Percentiles rank a stretch among this genome's conserved stretches.
These are phyloP conservation scores for Alternaria burnsii DNA, from an alignment of 2,329 filamentous ascomycete species.

Conservation along the genomic window DNA sequence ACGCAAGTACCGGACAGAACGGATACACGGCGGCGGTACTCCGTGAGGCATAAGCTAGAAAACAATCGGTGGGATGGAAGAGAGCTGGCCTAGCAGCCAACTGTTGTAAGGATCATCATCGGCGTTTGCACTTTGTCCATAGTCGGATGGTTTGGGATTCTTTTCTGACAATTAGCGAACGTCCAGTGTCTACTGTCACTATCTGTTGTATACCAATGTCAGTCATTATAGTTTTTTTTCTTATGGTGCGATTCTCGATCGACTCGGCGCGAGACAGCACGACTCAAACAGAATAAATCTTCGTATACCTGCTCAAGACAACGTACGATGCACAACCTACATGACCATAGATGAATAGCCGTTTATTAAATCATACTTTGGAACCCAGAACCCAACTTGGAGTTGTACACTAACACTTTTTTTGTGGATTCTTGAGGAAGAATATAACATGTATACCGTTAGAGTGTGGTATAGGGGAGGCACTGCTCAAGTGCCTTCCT, in stretches of 20 bases:
- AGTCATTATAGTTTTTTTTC: not conserved
- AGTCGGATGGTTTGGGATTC: not conserved
- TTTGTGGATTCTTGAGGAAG: no score
- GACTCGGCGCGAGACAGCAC: not conserved
- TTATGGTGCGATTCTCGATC: not conserved
- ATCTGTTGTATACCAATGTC: not conserved
- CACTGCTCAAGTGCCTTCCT: no score
- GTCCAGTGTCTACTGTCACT: not conserved
- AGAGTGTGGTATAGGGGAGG: no score
- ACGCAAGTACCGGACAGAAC: not conserved
- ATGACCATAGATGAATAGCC: no score
- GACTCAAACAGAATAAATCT: not conserved
- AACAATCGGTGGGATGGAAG: not conserved
- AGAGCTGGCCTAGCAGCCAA: not conserved
- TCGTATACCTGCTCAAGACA: no score
- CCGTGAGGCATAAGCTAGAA: not conserved
- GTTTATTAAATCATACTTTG: no score
- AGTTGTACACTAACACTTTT: no score
- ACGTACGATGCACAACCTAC: no score
- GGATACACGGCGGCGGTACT: conserved; percentile 10
- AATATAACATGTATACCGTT: no score
- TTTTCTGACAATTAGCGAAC: not conserved
- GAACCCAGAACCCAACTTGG: no score
- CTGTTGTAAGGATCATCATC: not conserved
- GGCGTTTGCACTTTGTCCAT: not conserved